These are phyloP conservation scores for Aspergillus mulundensis DNA, from an alignment of 495 filamentous ascomycete species.

Conservation along the genomic window DNA sequence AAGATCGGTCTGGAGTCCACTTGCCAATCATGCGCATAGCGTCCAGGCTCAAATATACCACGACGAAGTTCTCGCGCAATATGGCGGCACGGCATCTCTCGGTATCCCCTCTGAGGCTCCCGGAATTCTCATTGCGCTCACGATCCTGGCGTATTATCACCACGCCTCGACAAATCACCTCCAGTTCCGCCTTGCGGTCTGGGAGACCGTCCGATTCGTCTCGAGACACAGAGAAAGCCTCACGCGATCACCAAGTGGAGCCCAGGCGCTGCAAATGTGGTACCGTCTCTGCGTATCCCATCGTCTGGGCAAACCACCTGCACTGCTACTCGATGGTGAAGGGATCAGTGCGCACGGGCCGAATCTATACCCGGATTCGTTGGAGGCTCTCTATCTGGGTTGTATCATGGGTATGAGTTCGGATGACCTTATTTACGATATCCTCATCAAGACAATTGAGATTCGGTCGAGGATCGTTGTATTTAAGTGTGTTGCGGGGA, in stretches of 20 bases:
- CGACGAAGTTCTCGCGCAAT: not conserved
- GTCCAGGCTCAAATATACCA: slow-evolving; percentile 8
- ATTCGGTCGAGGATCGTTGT: slow-evolving; percentile 12
- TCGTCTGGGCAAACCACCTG: slow-evolving; percentile 14
- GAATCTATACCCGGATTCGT: slow-evolving; percentile 10
- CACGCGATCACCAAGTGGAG: not conserved
- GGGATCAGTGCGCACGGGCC: slow-evolving; percentile 13
- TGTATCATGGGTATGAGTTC: slow-evolving; percentile 15
- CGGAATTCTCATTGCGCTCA: not conserved
- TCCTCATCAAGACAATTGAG: slow-evolving; percentile 17
- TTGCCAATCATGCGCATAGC: slow-evolving; percentile 6
- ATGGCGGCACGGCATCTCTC: too few species aligned
- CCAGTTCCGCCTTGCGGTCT: slow-evolving; percentile 13
- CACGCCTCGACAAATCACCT: slow-evolving; percentile 17
- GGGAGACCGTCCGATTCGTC: slow-evolving; percentile 14
- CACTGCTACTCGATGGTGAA: slow-evolving; percentile 16
- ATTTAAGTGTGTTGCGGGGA: slow-evolving; percentile 13
- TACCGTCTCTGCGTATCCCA: slow-evolving; percentile 19
- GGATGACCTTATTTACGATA: slow-evolving; percentile 19
- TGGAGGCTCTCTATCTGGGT: slow-evolving; percentile 13
- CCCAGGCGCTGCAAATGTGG: slow-evolving; percentile 16
- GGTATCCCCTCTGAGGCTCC: not conserved
- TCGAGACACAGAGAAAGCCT: not conserved
- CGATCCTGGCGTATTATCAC: slow-evolving; percentile 18
- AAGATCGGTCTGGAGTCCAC: slow-evolving; percentile 13